Evolutionary conservation across 2,329 filamentous ascomycete species (phyloP).

Genomic region (Neopestalotiopsis sp.): DNA sequence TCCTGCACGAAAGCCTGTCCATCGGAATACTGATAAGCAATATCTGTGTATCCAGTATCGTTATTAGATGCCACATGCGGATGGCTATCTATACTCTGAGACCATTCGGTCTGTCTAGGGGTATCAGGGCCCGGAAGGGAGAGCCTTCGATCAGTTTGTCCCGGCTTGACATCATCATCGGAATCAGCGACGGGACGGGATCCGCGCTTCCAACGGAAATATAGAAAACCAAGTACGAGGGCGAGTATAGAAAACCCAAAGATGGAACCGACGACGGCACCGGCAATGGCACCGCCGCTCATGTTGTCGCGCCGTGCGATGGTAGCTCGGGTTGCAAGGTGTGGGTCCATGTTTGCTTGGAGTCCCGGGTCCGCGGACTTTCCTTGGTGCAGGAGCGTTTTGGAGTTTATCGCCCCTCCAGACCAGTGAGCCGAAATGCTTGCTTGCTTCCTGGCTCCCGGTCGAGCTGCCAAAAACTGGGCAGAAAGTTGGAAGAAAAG

Average conservation of each 20-base stretch:
- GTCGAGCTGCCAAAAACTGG: not conserved
- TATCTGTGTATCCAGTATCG: conserved; percentile 22
- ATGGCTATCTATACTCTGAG: conserved; percentile 21
- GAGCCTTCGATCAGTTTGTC: conserved; percentile 16
- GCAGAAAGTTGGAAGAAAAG: not conserved
- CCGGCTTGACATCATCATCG: not conserved
- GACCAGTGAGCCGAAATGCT: not conserved
- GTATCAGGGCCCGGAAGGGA: conserved; percentile 23
- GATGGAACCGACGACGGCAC: conserved; percentile 36
- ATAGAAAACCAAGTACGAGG: conserved; percentile 37
- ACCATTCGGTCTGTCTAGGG: not conserved
- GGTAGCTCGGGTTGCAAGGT: conserved; percentile 23
- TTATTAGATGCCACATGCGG: conserved; percentile 24
- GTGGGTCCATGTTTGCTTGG: conserved; percentile 26
- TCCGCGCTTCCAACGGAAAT: conserved; percentile 35
- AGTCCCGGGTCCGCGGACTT: not conserved
- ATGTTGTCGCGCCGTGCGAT: conserved; percentile 30
- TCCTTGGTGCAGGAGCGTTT: not conserved
- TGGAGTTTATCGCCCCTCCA: not conserved
- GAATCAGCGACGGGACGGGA: conserved; percentile 1
- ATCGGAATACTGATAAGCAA: conserved; percentile 16
- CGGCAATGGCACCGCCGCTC: conserved; percentile 36
- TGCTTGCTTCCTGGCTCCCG: not conserved
- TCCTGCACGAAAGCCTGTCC: conserved; percentile 25
- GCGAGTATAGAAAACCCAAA: conserved; percentile 33